Base-by-base conservation (phyloP, 768 basidiomycete species). In the Sistotremastrum suecicum region DNA sequence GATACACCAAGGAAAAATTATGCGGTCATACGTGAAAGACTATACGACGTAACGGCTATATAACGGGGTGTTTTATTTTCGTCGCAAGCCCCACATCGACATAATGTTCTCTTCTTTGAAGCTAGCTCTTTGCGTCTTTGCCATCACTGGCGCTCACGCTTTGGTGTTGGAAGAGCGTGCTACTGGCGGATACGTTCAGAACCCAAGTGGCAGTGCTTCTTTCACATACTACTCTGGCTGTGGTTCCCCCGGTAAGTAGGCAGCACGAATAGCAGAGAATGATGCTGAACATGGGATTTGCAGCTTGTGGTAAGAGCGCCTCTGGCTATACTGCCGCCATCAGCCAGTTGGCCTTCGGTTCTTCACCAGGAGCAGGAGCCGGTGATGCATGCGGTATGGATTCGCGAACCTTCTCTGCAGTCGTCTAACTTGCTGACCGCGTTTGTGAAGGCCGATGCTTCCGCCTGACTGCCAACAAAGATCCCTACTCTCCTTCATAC, bases 191-290 rank as follows among this genome's bases (percentile, higher is more conserved):
- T 79, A 75, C 49, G 50, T 77, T 31, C 76, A 78, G 57, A 65
- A 58, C 31, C 49, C 74, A 1, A 73, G 72, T 12, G 75, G 75
- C 20, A 50, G 53, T 9, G 68, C 75, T n/a, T 72, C 74, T 12
- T 78, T 78, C 64, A 78, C 76, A 7, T 56, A 62, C 51, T 77
- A 77, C 56, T 64, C 61, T 8, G 74, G 72, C 20, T 78, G 76
- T 50, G 51, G 58, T 40, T 51, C 59, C 12, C 72, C 74, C 49
- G 74, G 73, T 74, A 52, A 37, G 56, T 46, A 12, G 0, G 8
- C 28, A 28, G 9, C 52, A 39, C 35, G 31, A 45, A 44, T 34
- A 29, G 45, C 12, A 32, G 9, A 32, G 35, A n/a, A 41, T 11
- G 7, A 39, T 44, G 12, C 37, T 42, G 32, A 11, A 35, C 7